Evolutionary conservation across 2,329 filamentous ascomycete genomes (phyloP), one percentile per base, ranked within the genome.

Genomic region (Penicillium sp.): DNA sequence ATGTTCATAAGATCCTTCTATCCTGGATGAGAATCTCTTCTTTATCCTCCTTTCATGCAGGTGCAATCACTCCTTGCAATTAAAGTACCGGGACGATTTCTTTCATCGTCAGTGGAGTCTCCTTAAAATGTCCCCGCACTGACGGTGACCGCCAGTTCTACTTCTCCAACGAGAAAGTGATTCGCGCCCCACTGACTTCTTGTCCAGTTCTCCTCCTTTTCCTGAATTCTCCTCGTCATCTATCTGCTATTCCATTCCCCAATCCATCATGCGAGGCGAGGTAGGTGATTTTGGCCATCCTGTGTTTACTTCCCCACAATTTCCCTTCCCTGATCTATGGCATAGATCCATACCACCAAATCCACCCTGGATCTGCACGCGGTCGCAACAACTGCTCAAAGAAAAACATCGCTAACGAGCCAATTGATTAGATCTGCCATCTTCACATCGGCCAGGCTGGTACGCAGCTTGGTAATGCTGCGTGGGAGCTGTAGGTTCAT

Each of bases 361-460:
- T n/a, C 26, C 13, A 28, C 27, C 22, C 37, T 30, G 31, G 29
- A 31, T 45, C 32, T 32, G 29, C 22, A 20, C 14, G 11, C 35
- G 27, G 25, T 18, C 9, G 8, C 13, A 25, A 8, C 10, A 20
- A 2, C 12, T n/a, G 23, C n/a, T n/a, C 22, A 15, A 25, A 36
- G 6, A 4, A 17, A 25, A 16, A 16, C 14, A 6, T 43, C 36
- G 26, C 44, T 51, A 39, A 52, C 32, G 1, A 25, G 4, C 41
- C 17, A 34, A 38, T 35, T 30, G 4, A 36, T 26, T 51, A 82
- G 77, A 74, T 82, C 61, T 75, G 74, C 60, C 79, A 82, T 65
- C 67, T 82, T 54, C 78, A 82, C 61, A 78, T 82, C 62, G 79
- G 79, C 64, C 79, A 82, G 68, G 79, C 79, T 64, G 79, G 79